Evolutionary conservation across 1,284 basidiomycete species (phyloP), one percentile per base, ranked within the genome.

Genomic region (Entoloma clypeatum): DNA sequence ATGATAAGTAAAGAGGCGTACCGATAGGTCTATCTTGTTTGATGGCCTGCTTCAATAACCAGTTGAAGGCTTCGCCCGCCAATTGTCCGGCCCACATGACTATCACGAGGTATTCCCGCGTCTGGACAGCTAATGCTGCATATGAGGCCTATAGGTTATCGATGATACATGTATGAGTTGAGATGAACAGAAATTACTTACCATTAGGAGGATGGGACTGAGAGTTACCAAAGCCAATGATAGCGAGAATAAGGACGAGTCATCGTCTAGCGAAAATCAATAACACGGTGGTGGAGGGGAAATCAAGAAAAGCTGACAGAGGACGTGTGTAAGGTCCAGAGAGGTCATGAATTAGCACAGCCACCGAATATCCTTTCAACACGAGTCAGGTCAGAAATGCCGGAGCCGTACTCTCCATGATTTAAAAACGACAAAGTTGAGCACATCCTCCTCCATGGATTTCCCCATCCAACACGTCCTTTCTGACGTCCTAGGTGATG

Each of bases 21-120:
- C 86, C 62, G 44, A 68, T 65, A 0, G 89, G 89, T 28, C 89
- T 74, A 14, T 79, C 76, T 56, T 90, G 71, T 55, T 79, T 81
- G 37, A 92, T 62, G 19, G 71, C 52, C 32, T 73, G 76, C 60
- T 92, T 92, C 23, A 92, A 59, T 28, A 78, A 56, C 62, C 73
- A 79, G 55, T 91, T 92, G 46, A 89, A 59, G 1, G 58, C 76
- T 59, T 92, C 90, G 36, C 83, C 85, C 3, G 73, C 65, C 32
- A 90, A 59, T 55, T 92, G 89, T 7, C 90, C 89, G 1, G 75
- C 69, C 79, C 89, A 87, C 78, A 91, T 92, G 39, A 82, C 75
- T 51, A 91, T 72, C 53, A 92, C 75, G 9, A 83, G 68, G 29
- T 86, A 71, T 59, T 92, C 89, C 16, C 89, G 78, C 1, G 86